Percentiles rank a stretch among this genome's conserved stretches.
Conservation (phyloP, 192 early-diverging fungal genomes). For the Coemansia sp. region DNA sequence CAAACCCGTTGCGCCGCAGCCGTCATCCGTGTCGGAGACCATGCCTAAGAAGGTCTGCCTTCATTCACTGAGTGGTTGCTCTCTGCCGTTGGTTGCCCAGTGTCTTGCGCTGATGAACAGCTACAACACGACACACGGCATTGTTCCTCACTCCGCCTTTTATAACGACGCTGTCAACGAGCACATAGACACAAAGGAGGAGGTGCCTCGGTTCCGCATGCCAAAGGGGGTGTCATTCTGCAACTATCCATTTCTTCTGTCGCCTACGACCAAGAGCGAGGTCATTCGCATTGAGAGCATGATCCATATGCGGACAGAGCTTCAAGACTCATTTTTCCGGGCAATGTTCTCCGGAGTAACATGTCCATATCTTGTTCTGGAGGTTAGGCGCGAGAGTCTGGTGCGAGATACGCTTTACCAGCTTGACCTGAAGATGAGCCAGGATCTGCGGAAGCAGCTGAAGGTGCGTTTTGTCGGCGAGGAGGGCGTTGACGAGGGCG, state of each 20-base stretch:
- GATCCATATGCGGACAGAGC: slow-evolving; percentile 64
- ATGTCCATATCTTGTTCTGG: slow-evolving; percentile 71
- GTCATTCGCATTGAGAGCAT: slow-evolving; percentile 73
- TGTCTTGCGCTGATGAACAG: slow-evolving; percentile 55
- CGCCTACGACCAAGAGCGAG: slow-evolving; percentile 71
- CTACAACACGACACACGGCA: slow-evolving; percentile 59
- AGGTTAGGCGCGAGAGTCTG: slow-evolving; percentile 69
- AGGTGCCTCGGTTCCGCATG: slow-evolving; percentile 70
- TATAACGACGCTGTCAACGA: slow-evolving; percentile 73
- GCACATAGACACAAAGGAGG: slow-evolving; percentile 73
- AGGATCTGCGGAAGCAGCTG: slow-evolving; percentile 89
- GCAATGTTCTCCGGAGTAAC: slow-evolving; percentile 75
- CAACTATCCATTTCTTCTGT: slow-evolving; percentile 73
- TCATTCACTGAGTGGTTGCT: slow-evolving; percentile 22
- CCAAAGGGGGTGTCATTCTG: slow-evolving; percentile 71
- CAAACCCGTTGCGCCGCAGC: slow-evolving; percentile 5
- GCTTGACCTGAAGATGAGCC: slow-evolving; percentile 73
- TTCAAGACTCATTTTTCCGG: slow-evolving; percentile 78
- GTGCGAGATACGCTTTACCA: slow-evolving; percentile 72
- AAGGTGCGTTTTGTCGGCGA: slow-evolving; percentile 90
- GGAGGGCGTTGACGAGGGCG: slow-evolving; percentile 92
- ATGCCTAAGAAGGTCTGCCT: slow-evolving; percentile 35
- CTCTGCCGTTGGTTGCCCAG: slow-evolving; percentile 33
- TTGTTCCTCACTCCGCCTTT: slow-evolving; percentile 64
- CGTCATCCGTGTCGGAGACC: slow-evolving; percentile 13